Evolutionary conservation across 352 stramenopile genomes (phyloP).

Genomic region (Blastocystis sp.): DNA sequence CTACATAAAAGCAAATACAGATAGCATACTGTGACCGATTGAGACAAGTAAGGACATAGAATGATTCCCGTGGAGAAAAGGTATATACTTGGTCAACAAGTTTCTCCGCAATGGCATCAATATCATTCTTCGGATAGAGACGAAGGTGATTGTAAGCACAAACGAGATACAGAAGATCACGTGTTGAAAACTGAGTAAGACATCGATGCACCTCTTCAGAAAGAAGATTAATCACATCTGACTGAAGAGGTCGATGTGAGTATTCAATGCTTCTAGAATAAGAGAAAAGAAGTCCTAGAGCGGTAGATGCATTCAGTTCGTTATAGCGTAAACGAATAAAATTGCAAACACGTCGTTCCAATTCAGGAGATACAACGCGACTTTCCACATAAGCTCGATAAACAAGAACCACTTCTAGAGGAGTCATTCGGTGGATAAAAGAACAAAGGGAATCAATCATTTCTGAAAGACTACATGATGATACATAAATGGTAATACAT

Average conservation of each 20-base stretch:
- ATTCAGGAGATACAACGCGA: not conserved
- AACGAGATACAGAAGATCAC: not conserved
- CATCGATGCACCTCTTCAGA: not conserved
- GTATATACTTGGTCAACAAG: not conserved
- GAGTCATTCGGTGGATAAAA: not conserved
- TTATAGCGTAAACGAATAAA: not conserved
- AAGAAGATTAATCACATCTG: not conserved
- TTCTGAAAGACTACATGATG: not conserved
- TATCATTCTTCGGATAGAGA: not conserved
- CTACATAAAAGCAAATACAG: not conserved
- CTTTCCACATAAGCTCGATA: slow-evolving; percentile 31
- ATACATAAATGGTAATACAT: not conserved
- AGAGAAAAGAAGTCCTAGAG: not conserved
- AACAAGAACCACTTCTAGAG: not conserved
- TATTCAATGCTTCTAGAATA: not conserved
- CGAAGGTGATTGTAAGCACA: slow-evolving; percentile 2
- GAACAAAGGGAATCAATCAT: not conserved
- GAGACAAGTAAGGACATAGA: not conserved
- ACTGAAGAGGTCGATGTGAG: not conserved
- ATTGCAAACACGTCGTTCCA: not conserved
- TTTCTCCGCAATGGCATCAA: not conserved
- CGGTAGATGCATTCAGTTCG: not conserved
- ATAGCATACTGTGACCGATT: not conserved
- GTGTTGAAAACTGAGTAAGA: not conserved
- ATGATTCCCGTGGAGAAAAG: not conserved